A percentile compares a stretch with the other conserved stretches of the same genome.
Evolutionary conservation across 225 moss, liverwort and hornwort species (phyloP).

Genomic region (Sphagnum contortum): DNA sequence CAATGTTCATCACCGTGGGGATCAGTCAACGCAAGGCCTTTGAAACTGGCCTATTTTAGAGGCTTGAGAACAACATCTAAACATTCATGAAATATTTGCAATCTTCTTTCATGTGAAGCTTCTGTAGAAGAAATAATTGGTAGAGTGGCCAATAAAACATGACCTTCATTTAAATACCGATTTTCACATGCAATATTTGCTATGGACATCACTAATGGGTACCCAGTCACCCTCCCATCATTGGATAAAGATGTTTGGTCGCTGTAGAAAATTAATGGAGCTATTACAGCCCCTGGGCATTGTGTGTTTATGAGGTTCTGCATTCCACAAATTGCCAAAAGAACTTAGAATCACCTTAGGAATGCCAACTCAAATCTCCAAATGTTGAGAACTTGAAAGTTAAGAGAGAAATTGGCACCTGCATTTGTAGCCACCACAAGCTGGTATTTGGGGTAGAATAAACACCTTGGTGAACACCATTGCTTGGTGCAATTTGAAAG

Average conservation of each 20-base stretch:
- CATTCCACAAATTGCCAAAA: no score
- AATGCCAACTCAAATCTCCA: no score
- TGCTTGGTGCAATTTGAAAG: background rate
- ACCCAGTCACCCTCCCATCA: background rate
- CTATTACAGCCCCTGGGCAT: background rate
- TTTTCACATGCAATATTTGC: slow-evolving; percentile 5
- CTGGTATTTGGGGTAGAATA: background rate
- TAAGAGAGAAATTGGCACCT: background rate
- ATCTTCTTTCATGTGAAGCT: background rate
- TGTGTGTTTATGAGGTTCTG: no score
- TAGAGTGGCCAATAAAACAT: background rate
- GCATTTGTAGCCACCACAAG: slow-evolving; percentile 1
- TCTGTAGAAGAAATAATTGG: background rate
- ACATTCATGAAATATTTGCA: slow-evolving; percentile 1
- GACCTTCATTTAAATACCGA: background rate
- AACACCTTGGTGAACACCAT: background rate
- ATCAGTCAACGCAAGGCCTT: background rate
- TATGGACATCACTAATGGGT: background rate
- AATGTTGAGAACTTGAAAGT: no score
- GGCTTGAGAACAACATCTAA: background rate
- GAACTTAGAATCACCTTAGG: no score
- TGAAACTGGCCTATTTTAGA: background rate
- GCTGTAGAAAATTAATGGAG: slow-evolving; percentile 2
- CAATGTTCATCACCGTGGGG: background rate
- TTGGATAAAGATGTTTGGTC: background rate